These are phyloP conservation scores for Penicillium sp. DNA, from an alignment of 2,329 filamentous ascomycete species.

Conservation along the genomic window DNA sequence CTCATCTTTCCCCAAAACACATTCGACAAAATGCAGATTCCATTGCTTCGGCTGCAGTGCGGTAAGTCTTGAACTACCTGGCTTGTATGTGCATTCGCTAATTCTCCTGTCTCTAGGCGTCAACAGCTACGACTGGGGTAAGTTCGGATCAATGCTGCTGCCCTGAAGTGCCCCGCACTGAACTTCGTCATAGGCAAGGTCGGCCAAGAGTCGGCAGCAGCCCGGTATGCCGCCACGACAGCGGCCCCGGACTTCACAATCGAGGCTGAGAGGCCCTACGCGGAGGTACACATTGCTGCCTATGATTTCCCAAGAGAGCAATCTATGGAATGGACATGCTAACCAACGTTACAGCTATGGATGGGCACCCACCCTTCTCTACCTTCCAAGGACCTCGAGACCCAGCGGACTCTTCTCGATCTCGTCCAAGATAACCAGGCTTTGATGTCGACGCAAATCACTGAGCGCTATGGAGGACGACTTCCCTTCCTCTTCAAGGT, in stretches of 20 bases:
- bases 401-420: constrained; percentile 84
- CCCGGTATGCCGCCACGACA: constrained; percentile 86
- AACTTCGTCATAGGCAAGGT: constrained; percentile 70
- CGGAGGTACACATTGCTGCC: constrained; percentile 67
- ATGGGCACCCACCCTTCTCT: constrained; percentile 98
- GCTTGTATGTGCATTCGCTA: background rate
- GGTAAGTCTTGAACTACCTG: constrained; percentile 52
- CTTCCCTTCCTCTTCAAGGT: constrained; percentile 98
- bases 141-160: constrained; percentile 36
- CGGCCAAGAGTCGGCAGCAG: constrained; percentile 83
- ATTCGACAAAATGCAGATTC: constrained; percentile 68
- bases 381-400: constrained; percentile 85
- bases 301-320: background rate
- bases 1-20: constrained; percentile 22
- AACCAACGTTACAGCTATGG: constrained; percentile 72
- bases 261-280: constrained; percentile 87
- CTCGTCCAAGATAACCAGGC: constrained; percentile 85
- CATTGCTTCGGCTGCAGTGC: constrained; percentile 75
- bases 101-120: constrained; percentile 65
- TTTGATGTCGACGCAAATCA: constrained; percentile 76
- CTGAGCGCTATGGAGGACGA: constrained; percentile 76
- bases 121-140: constrained; percentile 98
- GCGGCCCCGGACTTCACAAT: constrained; percentile 75
- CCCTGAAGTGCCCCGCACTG: constrained; percentile 33
- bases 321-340: constrained; percentile 9